phyloP scores from a whole-genome alignment of 352 stramenopile species.

The Globisporangium abappressorium region DNA sequence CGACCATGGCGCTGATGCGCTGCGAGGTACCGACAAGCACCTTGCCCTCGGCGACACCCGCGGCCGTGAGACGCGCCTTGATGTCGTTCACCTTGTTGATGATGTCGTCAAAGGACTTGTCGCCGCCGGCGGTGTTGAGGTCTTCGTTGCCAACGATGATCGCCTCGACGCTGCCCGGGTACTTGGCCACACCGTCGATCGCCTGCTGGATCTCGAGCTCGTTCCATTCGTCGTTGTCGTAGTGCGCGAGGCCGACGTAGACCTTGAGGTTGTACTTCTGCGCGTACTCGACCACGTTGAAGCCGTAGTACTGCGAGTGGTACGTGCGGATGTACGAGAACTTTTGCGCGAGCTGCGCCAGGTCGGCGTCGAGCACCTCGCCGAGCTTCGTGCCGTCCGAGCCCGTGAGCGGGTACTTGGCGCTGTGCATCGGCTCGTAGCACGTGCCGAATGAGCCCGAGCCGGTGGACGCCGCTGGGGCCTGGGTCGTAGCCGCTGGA shows the following conservation, averaged over 20 bases:
- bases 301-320: conserved; percentile 53
- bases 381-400: conserved; percentile 22
- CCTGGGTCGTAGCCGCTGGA: background rate
- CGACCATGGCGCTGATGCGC: conserved; percentile 51
- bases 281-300: conserved; percentile 41
- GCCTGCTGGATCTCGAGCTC: conserved; percentile 36
- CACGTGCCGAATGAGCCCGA: conserved; percentile 29
- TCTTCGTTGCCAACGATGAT: conserved; percentile 60
- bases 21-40: conserved; percentile 43
- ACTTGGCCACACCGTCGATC: conserved; percentile 37
- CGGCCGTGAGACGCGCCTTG: conserved; percentile 24
- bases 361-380: conserved; percentile 38
- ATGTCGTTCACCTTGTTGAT: conserved; percentile 28
- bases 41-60: conserved; percentile 34
- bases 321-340: conserved; percentile 61
- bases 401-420: conserved; percentile 41
- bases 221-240: conserved; percentile 54
- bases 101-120: conserved; percentile 26
- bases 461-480: conserved; percentile 1
- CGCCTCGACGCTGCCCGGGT: conserved; percentile 38
- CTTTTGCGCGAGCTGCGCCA: conserved; percentile 36
- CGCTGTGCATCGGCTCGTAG: conserved; percentile 55
- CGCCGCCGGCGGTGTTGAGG: conserved; percentile 18
- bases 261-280: conserved; percentile 51
- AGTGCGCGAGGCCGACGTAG: conserved; percentile 39